A percentile compares a stretch with the other conserved stretches of the same genome.
These are phyloP conservation scores for Myxozyma neotropica DNA, from an alignment of 805 yeast species.

Conservation along the genomic window DNA sequence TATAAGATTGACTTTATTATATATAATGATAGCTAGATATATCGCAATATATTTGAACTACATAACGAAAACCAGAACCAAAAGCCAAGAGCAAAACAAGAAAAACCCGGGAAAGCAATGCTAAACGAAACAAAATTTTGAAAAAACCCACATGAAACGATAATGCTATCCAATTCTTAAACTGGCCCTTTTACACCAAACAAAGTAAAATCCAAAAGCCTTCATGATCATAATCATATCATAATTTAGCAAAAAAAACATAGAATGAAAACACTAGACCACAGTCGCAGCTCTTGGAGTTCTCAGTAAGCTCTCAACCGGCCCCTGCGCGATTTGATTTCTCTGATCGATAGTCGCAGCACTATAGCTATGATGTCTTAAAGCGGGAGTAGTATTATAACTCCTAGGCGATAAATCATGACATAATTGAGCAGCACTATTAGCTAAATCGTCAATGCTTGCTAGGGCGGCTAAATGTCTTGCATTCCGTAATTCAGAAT, in stretches of 20 bases:
- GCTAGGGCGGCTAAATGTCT: slow-evolving; percentile 2
- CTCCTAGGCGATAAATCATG: not conserved
- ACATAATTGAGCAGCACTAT: slow-evolving; percentile 1
- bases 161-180: not conserved
- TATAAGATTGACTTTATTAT: too few relatives aligned
- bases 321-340: not conserved
- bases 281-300: not conserved
- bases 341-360: too few relatives aligned
- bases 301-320: not conserved
- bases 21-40: too few relatives aligned
- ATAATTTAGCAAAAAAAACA: too few relatives aligned
- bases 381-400: not conserved
- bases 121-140: not conserved
- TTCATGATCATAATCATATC: too few relatives aligned
- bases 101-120: not conserved
- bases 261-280: too few relatives aligned
- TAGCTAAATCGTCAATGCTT: not conserved
- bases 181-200: not conserved
- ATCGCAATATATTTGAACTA: too few relatives aligned
- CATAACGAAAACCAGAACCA: not conserved
- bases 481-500: not conserved
- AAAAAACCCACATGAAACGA: not conserved
- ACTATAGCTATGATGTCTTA: not conserved
- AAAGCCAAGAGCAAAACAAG: not conserved
- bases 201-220: too few relatives aligned